These are phyloP conservation scores for Rhodosporidiobolus sp. DNA, from an alignment of 768 basidiomycete genomes.

Conservation along the genomic window DNA sequence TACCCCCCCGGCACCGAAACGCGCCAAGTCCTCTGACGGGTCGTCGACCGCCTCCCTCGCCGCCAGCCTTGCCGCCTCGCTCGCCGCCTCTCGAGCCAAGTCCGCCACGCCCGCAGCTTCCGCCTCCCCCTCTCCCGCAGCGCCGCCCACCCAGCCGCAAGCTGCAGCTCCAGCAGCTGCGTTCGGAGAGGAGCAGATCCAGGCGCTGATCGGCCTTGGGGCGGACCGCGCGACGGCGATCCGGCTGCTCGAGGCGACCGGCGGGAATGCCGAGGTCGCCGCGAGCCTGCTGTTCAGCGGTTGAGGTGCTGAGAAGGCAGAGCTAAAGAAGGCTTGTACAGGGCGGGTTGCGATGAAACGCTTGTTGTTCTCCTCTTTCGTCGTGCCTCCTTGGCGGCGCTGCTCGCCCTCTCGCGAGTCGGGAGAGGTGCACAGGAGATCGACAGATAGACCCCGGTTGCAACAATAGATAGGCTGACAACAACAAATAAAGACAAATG, in stretches of 20 bases:
- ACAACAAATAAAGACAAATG: too few species aligned
- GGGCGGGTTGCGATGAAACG: not conserved
- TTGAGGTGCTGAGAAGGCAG: not conserved
- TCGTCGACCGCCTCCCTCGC: constrained; percentile 17
- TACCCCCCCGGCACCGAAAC: not conserved
- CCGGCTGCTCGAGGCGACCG: constrained; percentile 68
- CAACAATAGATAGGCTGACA: too few species aligned
- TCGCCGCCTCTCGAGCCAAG: constrained; percentile 36
- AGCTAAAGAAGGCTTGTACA: not conserved
- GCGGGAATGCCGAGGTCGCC: constrained; percentile 82
- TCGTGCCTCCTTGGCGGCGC: too few species aligned
- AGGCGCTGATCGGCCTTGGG: constrained; percentile 71
- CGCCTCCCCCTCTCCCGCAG: constrained; percentile 39
- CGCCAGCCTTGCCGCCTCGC: constrained; percentile 41
- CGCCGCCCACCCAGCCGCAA: constrained; percentile 46
- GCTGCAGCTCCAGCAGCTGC: constrained; percentile 44
- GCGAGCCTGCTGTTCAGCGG: constrained; percentile 72
- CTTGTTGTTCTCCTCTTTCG: too few species aligned
- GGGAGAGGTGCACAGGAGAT: not conserved
- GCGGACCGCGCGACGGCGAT: constrained; percentile 73
- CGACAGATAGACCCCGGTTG: too few species aligned
- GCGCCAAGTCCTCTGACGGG: constrained; percentile 29
- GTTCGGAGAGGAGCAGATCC: constrained; percentile 58
- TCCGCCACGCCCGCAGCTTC: constrained; percentile 31
- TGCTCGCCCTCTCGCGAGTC: too few species aligned